phyloP scores from a whole-genome alignment of 129 eudicot species.

The Escallonia herrerae region DNA sequence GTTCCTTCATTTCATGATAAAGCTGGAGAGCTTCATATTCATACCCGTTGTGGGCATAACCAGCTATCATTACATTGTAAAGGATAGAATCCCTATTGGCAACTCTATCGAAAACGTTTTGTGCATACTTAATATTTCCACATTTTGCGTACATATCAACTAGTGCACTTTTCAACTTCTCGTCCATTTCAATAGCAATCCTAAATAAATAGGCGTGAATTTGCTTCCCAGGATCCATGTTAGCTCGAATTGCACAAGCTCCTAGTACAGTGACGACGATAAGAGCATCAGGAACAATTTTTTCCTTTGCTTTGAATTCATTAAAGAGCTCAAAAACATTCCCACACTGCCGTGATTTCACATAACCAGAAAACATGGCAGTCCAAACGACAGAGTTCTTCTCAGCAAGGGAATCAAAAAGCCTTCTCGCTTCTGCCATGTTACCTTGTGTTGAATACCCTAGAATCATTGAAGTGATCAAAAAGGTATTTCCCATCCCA shows the following conservation, averaged over 20 bases:
- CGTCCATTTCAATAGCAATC: conserved; percentile 33
- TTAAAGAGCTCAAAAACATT: conserved; percentile 58
- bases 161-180: conserved; percentile 39
- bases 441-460: conserved; percentile 66
- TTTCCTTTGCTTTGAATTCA: conserved; percentile 29
- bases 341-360: conserved; percentile 40
- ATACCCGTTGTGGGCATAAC: conserved; percentile 79
- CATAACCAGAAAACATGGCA: conserved; percentile 71
- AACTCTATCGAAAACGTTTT: conserved; percentile 28
- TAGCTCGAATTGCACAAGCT: conserved; percentile 63
- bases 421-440: conserved; percentile 60
- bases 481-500: conserved; percentile 41
- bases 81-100: conserved; percentile 42
- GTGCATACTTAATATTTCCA: conserved; percentile 57
- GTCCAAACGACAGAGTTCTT: conserved; percentile 77
- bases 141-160: conserved; percentile 89
- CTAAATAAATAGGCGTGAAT: conserved; percentile 50
- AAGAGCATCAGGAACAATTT: conserved; percentile 33
- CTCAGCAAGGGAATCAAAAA: conserved; percentile 49
- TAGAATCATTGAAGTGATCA: conserved; percentile 68
- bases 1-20: conserved; percentile 43
- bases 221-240: conserved; percentile 70
- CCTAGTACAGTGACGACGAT: conserved; percentile 47
- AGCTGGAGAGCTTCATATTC: conserved; percentile 49
- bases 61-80: conserved; percentile 81